These are phyloP conservation scores for Buxus sempervirens DNA, from an alignment of 164 flowering plant genomes.

Conservation along the genomic window DNA sequence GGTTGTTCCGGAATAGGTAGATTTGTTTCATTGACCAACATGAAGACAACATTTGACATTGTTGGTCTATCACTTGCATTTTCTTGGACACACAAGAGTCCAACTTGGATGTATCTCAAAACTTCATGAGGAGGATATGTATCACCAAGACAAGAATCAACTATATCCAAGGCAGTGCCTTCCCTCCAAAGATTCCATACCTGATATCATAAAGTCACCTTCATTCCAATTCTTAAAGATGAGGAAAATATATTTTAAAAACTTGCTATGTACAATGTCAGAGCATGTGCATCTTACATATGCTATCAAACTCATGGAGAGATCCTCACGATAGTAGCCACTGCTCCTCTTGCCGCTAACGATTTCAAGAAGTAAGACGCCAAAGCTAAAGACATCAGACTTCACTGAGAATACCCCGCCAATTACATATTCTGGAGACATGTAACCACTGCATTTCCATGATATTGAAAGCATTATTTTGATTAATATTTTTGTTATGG, in stretches of 20 bases:
- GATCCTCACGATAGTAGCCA: constrained; percentile 1
- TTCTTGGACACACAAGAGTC: neutral
- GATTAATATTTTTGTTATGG: no score
- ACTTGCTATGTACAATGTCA: no score
- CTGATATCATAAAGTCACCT: neutral
- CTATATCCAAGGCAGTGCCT: constrained; percentile 1
- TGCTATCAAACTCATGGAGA: constrained; percentile 10
- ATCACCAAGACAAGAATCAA: neutral
- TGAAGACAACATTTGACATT: neutral
- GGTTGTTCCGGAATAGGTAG: constrained; percentile 3
- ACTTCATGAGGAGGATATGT: neutral
- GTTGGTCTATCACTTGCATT: constrained; percentile 3
- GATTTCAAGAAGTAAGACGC: constrained; percentile 22
- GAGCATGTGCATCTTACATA: constrained; percentile 8
- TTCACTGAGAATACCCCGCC: neutral
- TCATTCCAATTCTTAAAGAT: neutral
- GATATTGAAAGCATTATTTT: neutral
- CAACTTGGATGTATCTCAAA: constrained; percentile 2
- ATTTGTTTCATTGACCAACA: constrained; percentile 7
- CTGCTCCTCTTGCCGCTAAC: constrained; percentile 13
- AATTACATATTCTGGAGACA: neutral
- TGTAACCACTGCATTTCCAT: neutral
- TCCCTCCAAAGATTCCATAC: constrained; percentile 8
- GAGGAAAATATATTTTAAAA: no score
- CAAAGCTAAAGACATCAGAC: constrained; percentile 8